Base-by-base conservation (phyloP, 73 alveolate genomes). In the Symbiodinium pilosum region DNA sequence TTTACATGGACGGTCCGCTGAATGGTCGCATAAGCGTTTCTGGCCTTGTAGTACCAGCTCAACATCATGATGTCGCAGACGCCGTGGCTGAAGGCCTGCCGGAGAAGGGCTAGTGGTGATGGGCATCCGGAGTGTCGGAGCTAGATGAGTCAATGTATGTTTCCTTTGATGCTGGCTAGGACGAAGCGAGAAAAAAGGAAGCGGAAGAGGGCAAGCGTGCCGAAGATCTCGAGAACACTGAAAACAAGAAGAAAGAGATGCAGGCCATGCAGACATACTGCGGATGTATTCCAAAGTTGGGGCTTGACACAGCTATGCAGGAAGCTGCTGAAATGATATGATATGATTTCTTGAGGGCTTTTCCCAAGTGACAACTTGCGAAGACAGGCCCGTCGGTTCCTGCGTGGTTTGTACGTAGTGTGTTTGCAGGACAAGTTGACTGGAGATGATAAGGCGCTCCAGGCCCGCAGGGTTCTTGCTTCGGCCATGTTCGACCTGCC, bases 161-260 rank as follows among this genome's bases (percentile, higher is more conserved):
- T 54, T 54, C n/a, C 71, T 54, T 7, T 64, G 16, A 7, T 64
- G 3, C 36, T 64, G 77, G 38, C 41, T 36, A 64, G 77, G 77
- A 64, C 28, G 77, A 64, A 64, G 77, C 77, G 32, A 64, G 28
- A 36, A 64, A 64, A 36, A 64, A 64, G 11, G 77, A 18, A 28
- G 77, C 32, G 38, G 77, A 64, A 64, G 77, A 64, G 32, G 77
- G 77, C 40, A 64, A 64, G 77, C 32, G 36, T 21, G 77, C 77
- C 77, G 77, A 64, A 32, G 77, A 64, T 36, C 77, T 64, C 77
- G 77, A 64, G 32, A 64, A 64, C 77, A 64, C 77, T 21, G 95
- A 64, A 24, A 88, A 68, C 81, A 91, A 91, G 84, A 43, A 43
- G 81, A 68, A 91, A 34, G 97, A 91, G 54, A 91, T 91, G 97